Evolutionary conservation across 192 early-diverging fungal genomes (phyloP), one percentile per base, ranked within the genome.

Genomic region (Rhizophagus prolifer): DNA sequence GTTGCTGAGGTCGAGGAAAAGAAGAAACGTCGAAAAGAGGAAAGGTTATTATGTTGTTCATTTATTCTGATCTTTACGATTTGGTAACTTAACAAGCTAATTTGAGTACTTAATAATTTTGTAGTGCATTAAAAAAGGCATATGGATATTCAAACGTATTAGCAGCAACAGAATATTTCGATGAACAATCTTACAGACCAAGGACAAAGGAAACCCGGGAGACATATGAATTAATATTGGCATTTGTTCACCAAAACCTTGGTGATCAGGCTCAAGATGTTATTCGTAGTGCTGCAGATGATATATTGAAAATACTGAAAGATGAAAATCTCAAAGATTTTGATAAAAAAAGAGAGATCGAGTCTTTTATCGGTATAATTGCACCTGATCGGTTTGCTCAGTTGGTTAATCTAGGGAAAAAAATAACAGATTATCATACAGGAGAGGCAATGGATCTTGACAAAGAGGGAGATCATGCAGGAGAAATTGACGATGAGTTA

Each of bases 201-300:
- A 89, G 91, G 47, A 97, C 96, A 25, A 92, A 91, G 71, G 96
- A 99, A 80, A 98, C 96, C 21, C 88, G 89, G 12, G 86, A 88
- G 68, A 87, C 94, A 2, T 98, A 95, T 82, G 98, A 98, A 77
- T 84, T 97, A 12, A 90, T 99, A 31, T 81, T 98, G 64, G 88
- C 94, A 0, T 94, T 96, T 82, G 82, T 95, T 30, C 89, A 94
- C 60, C 82, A 87, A 16, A 88, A 92, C 63, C 86, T 98, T 73
- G 92, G 92, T 70, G 97, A 97, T 81, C 91, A 95, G 72, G 88
- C 92, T n/a, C 92, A 93, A 60, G 98, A 98, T 78, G 94, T 94
- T 4, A 88, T 99, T 34, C 81, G 91, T 70, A 93, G 93, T 75
- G 97, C 96, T 14, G 93, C 94, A 1, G 96, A 98, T 77, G 92